Percentiles rank a stretch among this genome's conserved stretches.
These are phyloP conservation scores for Dictyostelium capitatum DNA, from an alignment of 78 protist genomes.

Conservation along the genomic window DNA sequence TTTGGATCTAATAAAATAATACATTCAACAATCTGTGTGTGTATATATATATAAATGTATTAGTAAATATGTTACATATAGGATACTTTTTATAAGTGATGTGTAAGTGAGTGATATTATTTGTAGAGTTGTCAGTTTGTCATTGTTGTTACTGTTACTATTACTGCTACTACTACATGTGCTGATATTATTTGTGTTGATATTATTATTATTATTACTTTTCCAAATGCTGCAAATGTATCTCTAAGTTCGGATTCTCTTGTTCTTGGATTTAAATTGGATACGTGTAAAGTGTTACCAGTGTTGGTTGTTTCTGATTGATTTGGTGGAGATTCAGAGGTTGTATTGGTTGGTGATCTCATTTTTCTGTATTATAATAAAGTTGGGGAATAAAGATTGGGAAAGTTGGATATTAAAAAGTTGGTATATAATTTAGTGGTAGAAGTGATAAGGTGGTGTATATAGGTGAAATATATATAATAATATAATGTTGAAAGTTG, in stretches of 20 bases:
- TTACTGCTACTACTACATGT: not conserved
- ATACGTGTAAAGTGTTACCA: slow-evolving; percentile 58
- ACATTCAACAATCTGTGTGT: slow-evolving; percentile 34
- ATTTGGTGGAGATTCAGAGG: slow-evolving; percentile 4
- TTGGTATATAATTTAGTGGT: not conserved
- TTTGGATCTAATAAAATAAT: slow-evolving; percentile 66
- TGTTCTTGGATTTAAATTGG: slow-evolving; percentile 26
- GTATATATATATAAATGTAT: not conserved
- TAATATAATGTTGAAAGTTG: too few species aligned
- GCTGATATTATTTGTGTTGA: not conserved
- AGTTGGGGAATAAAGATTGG: not conserved
- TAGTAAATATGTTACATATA: too few species aligned
- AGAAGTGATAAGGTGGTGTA: not conserved
- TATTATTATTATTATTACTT: slow-evolving; percentile 28
- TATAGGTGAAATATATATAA: too few species aligned
- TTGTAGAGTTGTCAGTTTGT: not conserved
- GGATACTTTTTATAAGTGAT: too few species aligned
- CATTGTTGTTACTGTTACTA: not conserved
- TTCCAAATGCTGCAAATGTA: slow-evolving; percentile 50
- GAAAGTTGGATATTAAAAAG: too few species aligned
- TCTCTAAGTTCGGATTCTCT: slow-evolving; percentile 65
- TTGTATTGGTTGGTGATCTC: slow-evolving; percentile 24
- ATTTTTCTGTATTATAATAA: slow-evolving; percentile 13
- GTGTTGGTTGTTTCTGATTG: not conserved
- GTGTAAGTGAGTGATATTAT: not conserved